These are phyloP conservation scores for Boletales sp. DNA, from an alignment of 768 basidiomycete species.

Conservation along the genomic window DNA sequence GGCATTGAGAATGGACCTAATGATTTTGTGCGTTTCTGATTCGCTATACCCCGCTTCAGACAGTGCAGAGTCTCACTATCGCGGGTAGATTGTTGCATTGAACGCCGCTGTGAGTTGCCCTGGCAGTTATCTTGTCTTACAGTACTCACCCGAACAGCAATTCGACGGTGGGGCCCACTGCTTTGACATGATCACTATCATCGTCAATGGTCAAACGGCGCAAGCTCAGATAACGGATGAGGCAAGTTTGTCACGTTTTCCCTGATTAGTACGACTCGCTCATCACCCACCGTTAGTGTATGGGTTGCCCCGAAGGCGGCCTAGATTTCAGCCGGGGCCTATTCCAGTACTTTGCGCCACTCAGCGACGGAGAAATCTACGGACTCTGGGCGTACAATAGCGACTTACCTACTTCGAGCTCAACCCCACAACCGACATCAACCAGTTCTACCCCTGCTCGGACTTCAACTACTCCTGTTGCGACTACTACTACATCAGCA, in stretches of 20 bases:
- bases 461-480: conserved; percentile 11
- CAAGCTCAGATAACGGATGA: conserved; percentile 44
- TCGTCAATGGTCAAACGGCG: conserved; percentile 33
- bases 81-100: conserved; percentile 41
- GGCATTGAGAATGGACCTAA: conserved; percentile 17
- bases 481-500: conserved; percentile 9
- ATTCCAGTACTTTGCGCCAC: conserved; percentile 39
- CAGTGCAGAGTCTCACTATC: too few relatives aligned
- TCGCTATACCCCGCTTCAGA: too few relatives aligned
- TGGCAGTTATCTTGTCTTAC: not conserved
- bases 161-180: conserved; percentile 40
- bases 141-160: conserved; percentile 29
- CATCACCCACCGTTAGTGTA: conserved; percentile 31
- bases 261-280: not conserved
- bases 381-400: conserved; percentile 40
- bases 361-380: conserved; percentile 32
- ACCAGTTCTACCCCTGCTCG: conserved; percentile 20
- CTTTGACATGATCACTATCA: conserved; percentile 43
- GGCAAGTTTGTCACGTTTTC: conserved; percentile 26
- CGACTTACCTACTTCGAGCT: conserved; percentile 18
- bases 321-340: conserved; percentile 47
- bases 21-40: conserved; percentile 24
- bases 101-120: conserved; percentile 34
- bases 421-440: conserved; percentile 11
- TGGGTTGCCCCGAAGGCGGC: conserved; percentile 34